Evolutionary conservation across 176 grass and related monocot species (phyloP), one percentile per base, ranked within the genome.

Genomic region (Echinochloa phyllopogon): DNA sequence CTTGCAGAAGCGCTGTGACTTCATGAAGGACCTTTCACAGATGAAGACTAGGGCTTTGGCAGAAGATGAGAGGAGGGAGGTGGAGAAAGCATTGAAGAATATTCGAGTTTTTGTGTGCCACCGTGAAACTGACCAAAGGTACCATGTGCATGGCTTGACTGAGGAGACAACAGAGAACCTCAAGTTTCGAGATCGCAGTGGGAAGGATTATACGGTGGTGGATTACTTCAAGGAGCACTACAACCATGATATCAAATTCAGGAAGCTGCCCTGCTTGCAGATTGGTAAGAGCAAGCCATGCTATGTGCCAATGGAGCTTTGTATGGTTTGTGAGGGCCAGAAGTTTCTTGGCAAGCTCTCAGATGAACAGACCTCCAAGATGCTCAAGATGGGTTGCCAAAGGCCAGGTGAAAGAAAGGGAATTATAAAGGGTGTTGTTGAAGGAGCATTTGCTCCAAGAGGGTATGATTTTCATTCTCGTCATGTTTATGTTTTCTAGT

Each of bases 151-250:
- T 79, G 80, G 95, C 79, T 82, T 98, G 72, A 98, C 95, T 4
- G 87, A 95, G 42, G 92, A 87, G 51, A 77, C 60, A 58, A 98
- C 95, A n/a, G 89, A 93, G 76, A 91, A 93, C 66, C 90, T 98
- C n/a, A 98, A 90, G 75, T 98, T 98, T 65, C 88, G 84, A 45
- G 95, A 98, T 76, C 88, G 92, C 76, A 92, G 84, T 65, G 92
- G 95, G 33, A 98, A 90, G 76, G 89, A 93, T 62, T 77, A 88
- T 79, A 93, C 76, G 78, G 79, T 98, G 55, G 85, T 98, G 74
- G 89, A 95, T 86, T 98, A 98, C 84, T 98, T 98, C 76, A 93
- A 82, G 82, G 91, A 92, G 86, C 92, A 98, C 13, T 98, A 98
- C 78, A 95, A 93, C 78, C 91, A 98, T 83, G 95, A 98, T 74